These are phyloP conservation scores for Albugo laibachii DNA, from an alignment of 352 stramenopile genomes.

Conservation along the genomic window DNA sequence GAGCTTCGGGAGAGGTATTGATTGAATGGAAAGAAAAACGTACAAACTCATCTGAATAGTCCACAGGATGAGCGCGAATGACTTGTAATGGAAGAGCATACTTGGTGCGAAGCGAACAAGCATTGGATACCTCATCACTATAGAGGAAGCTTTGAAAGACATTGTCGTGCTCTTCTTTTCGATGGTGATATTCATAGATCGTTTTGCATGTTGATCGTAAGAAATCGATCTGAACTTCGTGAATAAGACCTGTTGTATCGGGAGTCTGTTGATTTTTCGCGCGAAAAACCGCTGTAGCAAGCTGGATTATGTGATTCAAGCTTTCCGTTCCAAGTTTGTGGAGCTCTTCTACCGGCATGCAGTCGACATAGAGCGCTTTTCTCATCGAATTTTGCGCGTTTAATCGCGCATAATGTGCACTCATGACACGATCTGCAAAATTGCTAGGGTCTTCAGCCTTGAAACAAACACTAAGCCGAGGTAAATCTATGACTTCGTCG, in stretches of 20 bases:
- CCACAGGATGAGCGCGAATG: constrained; percentile 25
- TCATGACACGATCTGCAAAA: constrained; percentile 56
- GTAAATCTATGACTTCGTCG: constrained; percentile 23
- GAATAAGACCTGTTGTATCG: constrained; percentile 53
- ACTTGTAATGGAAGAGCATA: constrained; percentile 5
- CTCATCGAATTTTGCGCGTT: constrained; percentile 43
- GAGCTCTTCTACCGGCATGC: constrained; percentile 63
- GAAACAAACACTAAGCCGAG: constrained; percentile 57
- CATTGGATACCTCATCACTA: constrained; percentile 17
- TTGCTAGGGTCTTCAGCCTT: constrained; percentile 56
- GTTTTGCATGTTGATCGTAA: constrained; percentile 84
- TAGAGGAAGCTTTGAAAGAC: constrained; percentile 36
- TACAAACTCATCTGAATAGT: constrained; percentile 77
- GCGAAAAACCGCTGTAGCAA: constrained; percentile 46
- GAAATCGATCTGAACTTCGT: constrained; percentile 84
- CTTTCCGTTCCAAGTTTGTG: constrained; percentile 67
- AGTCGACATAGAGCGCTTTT: constrained; percentile 73
- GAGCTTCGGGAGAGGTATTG: constrained; percentile 50
- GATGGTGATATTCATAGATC: constrained; percentile 68
- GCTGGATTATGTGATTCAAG: constrained; percentile 47
- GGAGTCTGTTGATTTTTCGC: constrained; percentile 40
- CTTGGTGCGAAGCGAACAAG: constrained; percentile 20
- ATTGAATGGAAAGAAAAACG: constrained; percentile 77
- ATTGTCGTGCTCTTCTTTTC: constrained; percentile 22
- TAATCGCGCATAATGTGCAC: constrained; percentile 27